These are phyloP conservation scores for Rosa rugosa DNA, from an alignment of 306 rosid genomes.

Conservation along the genomic window DNA sequence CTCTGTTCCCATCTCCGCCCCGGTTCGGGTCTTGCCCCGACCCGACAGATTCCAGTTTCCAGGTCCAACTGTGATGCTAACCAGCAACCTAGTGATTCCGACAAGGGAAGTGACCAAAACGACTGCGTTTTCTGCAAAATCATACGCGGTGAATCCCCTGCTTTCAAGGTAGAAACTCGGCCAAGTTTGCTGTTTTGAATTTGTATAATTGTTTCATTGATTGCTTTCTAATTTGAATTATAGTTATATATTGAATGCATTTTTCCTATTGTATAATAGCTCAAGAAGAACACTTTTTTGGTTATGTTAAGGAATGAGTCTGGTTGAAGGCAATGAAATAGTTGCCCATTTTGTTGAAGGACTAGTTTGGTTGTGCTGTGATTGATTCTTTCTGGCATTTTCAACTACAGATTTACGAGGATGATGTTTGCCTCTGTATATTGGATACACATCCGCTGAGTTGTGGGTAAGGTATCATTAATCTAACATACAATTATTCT, in stretches of 20 bases:
- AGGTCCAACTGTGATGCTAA: slow-evolving; percentile 32
- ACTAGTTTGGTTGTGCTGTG: slow-evolving; percentile 12
- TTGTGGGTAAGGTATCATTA: slow-evolving; percentile 93
- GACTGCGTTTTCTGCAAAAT: slow-evolving; percentile 86
- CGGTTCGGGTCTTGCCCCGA: slow-evolving; percentile 10
- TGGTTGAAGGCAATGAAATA: neutral
- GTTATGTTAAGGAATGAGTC: neutral
- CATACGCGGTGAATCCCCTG: slow-evolving; percentile 59
- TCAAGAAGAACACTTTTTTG: neutral
- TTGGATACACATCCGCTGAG: slow-evolving; percentile 84
- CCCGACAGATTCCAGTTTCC: slow-evolving; percentile 19
- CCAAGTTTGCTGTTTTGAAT: neutral
- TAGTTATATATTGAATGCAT: neutral
- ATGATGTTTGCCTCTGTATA: slow-evolving; percentile 80
- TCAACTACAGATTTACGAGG: slow-evolving; percentile 73
- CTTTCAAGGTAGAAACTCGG: slow-evolving; percentile 48
- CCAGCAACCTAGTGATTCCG: slow-evolving; percentile 12
- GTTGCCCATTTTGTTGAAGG: neutral
- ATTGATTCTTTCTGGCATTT: slow-evolving; percentile 26
- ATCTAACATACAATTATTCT: slow-evolving; percentile 30
- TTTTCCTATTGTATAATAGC: neutral
- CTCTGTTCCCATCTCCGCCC: slow-evolving; percentile 64
- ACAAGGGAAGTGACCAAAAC: slow-evolving; percentile 17
- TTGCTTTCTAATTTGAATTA: neutral
- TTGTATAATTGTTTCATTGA: neutral